Base-by-base conservation (phyloP, 2,329 filamentous ascomycete species). In the Aureobasidium sp. region DNA sequence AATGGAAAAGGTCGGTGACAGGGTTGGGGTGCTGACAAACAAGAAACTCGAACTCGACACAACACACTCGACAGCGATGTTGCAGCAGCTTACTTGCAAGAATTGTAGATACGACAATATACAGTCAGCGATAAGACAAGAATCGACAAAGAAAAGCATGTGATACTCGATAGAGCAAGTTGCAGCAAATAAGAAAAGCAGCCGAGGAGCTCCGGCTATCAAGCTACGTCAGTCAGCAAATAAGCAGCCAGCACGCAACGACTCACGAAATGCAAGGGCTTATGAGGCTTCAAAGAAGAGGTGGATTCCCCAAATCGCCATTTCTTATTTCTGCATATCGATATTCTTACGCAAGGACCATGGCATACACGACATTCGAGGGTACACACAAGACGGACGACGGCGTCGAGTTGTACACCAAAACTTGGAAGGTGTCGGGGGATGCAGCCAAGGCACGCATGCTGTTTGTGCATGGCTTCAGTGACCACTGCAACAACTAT, bases 401-500 rank as follows among this genome's bases (percentile, higher is more conserved):
- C 69, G 80, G 80, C 61, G 71, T 73, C 41, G 77, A 80, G 67
- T 72, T 86, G 61, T 86, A 85, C 72, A 83, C 82, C 44, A 85
- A 85, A 69, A 84, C 81, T 25, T 86, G 83, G 82, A 81, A 78
- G 75, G 81, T 82, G 66, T 44, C 50, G 13, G 39, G 34, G 2
- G 42, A 48, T 21, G 30, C 42, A 36, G 32, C 62, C 66, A 85
- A 83, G 68, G 91, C 91, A 39, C 88, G 89, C 67, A 74, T 96
- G 54, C 80, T 94, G 68, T 89, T 95, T 74, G 78, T 97, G 65
- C 92, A 97, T 76, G 92, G 92, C 69, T 97, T 92, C 80, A 91
- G 85, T 73, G 92, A 96, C 74, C 90, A 95, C 74, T 79, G 79
- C 73, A 85, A 89, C 74, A 83, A 85, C 62, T 95, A 96, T 77